Evolutionary conservation across 257 asterid genomes (phyloP).

Genomic region (Forsythia suspensa): DNA sequence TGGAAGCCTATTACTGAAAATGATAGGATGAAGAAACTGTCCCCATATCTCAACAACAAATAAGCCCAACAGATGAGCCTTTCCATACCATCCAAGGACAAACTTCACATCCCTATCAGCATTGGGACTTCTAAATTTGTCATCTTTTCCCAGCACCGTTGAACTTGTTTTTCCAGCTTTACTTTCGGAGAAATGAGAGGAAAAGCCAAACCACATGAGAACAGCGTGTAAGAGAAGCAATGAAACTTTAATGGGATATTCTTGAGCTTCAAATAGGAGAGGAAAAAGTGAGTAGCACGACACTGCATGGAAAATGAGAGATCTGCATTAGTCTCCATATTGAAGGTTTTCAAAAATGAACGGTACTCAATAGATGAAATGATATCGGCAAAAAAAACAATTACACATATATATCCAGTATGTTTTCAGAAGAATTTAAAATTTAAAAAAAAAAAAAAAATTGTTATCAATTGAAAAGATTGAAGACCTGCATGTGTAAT

Average conservation of each 20-base stretch:
- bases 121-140: conserved; percentile 17
- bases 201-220: conserved; percentile 63
- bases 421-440: background rate
- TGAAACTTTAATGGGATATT: conserved; percentile 75
- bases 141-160: conserved; percentile 19
- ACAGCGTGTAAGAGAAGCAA: conserved; percentile 59
- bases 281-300: conserved; percentile 89
- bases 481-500: too few species aligned
- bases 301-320: conserved; percentile 52
- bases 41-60: conserved; percentile 69
- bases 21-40: conserved; percentile 63
- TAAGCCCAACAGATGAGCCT: conserved; percentile 63
- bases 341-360: background rate
- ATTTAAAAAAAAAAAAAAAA: too few species aligned
- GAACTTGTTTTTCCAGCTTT: conserved; percentile 16
- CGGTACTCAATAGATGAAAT: background rate
- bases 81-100: conserved; percentile 56
- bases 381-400: background rate
- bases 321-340: conserved; percentile 27
- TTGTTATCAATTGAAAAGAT: too few species aligned
- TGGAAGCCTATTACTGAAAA: conserved; percentile 62
- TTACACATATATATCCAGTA: background rate
- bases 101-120: conserved; percentile 26
- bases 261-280: conserved; percentile 87
- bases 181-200: conserved; percentile 41